Percentiles rank a stretch among this genome's conserved stretches.
These are phyloP conservation scores for Musa schizocarpa DNA, from an alignment of 176 grass and related monocot genomes.

Conservation along the genomic window DNA sequence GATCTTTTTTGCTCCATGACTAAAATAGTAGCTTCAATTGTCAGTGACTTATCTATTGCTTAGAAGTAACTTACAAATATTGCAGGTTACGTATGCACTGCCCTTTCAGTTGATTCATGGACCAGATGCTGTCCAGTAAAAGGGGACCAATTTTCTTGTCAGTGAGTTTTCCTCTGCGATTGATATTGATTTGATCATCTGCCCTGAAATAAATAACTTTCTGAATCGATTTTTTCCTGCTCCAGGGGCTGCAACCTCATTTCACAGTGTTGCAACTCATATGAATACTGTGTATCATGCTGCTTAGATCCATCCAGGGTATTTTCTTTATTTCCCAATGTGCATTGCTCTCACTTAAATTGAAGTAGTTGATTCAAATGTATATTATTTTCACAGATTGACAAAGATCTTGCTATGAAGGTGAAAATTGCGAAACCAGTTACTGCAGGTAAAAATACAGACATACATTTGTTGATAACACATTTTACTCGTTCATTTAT, in stretches of 20 bases:
- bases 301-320: constrained; percentile 82
- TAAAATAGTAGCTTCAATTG: background rate
- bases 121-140: constrained; percentile 60
- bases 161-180: constrained; percentile 51
- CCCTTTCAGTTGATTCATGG: constrained; percentile 60
- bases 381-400: constrained; percentile 39
- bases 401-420: constrained; percentile 50
- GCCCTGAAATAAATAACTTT: constrained; percentile 6
- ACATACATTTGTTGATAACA: constrained; percentile 4
- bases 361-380: constrained; percentile 1
- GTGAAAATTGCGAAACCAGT: constrained; percentile 73
- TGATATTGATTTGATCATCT: constrained; percentile 4
- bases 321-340: background rate
- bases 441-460: constrained; percentile 50
- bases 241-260: constrained; percentile 73
- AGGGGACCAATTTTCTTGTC: constrained; percentile 66
- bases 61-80: background rate
- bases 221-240: constrained; percentile 9
- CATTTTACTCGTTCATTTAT: constrained; percentile 18
- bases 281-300: constrained; percentile 96
- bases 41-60: background rate
- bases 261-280: constrained; percentile 72
- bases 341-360: background rate
- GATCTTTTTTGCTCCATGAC: background rate
- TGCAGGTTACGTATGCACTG: constrained; percentile 71